Evolutionary conservation across 1,139 yeast genomes (phyloP), one percentile per base, ranked within the genome.

Genomic region (Sugiyamaella japonica): DNA sequence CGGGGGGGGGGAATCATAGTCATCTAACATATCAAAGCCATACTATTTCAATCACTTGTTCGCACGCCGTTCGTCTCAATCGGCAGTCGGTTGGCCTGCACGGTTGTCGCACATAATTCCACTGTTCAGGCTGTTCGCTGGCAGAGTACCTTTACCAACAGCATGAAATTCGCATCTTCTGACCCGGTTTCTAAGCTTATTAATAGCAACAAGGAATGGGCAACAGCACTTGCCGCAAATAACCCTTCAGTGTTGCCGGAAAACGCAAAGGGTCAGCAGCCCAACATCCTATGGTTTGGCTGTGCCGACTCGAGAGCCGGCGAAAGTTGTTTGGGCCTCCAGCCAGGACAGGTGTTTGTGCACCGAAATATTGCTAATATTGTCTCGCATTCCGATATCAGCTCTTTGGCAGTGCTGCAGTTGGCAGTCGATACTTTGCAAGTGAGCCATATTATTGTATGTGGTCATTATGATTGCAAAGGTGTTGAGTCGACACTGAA

Each of bases 401-500:
- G 91, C 50, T 79, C 87, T 32, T 85, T 84, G 69, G 88, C 96
- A 1, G 93, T 90, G 2, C 77, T 93, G 44, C 97, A 93, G 70
- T 89, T 90, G 66, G 97, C 97, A 1, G 83, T 93, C 59, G 93
- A 89, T 65, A 91, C 86, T 16, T 77, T 93, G 60, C 86, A 88
- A 67, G 96, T 95, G 37, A 80, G 79, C 62, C 89, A 88, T 66
- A 84, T 93, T 57, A 80, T 93, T 56, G 89, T 93, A 8, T 90
- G 97, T 72, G 99, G 99, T n/a, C 99, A 93, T 74, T 88, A 96
- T 36, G 96, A 90, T 72, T 93, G 99, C 76, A 98, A 98, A 50
- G 99, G 98, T 32, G 83, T 90, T 56, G 86, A 91, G 85, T 93
- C 97, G 23, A 85, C 95, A 15, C 73, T 93, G 56, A 79, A 86